Conservation (phyloP, 495 filamentous ascomycete species). For the Astrothelium macrocarpum region DNA sequence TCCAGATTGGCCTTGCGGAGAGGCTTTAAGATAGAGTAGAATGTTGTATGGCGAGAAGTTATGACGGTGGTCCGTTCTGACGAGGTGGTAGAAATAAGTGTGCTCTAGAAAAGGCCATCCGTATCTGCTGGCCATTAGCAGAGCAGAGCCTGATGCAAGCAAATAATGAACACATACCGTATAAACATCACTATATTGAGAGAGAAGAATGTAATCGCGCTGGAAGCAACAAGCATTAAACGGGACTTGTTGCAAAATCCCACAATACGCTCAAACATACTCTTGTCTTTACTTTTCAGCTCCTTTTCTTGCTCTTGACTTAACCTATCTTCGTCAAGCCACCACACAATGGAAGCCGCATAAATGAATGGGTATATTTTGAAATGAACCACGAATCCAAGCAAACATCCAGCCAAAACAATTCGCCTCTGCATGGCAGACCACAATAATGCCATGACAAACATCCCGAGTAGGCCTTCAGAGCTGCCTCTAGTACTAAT, state of each 20-base stretch:
- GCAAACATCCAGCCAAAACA: conserved; percentile 58
- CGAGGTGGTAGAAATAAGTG: conserved; percentile 86
- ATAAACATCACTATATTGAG: conserved; percentile 72
- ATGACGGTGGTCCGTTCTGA: conserved; percentile 89
- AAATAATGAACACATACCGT: conserved; percentile 41
- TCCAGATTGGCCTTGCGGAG: conserved; percentile 31
- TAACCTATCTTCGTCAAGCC: conserved; percentile 48
- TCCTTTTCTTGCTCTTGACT: neutral
- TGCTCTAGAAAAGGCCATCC: conserved; percentile 70
- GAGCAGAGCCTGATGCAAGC: neutral
- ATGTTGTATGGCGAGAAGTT: conserved; percentile 97
- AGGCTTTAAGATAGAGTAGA: conserved; percentile 74
- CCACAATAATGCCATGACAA: conserved; percentile 76
- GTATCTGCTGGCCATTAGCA: conserved; percentile 40
- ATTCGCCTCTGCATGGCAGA: conserved; percentile 53
- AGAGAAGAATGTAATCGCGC: conserved; percentile 57
- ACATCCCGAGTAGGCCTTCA: conserved; percentile 76
- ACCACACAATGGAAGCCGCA: conserved; percentile 75
- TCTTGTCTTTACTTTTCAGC: neutral
- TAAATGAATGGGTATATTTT: conserved; percentile 99
- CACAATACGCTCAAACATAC: neutral
- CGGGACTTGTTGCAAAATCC: conserved; percentile 6
- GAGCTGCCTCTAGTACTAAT: conserved; percentile 92
- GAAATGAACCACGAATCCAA: conserved; percentile 85
- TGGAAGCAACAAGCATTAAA: conserved; percentile 44